Evolutionary conservation across 1,284 basidiomycete genomes (phyloP).

Genomic region (Ganoderma multipileum): DNA sequence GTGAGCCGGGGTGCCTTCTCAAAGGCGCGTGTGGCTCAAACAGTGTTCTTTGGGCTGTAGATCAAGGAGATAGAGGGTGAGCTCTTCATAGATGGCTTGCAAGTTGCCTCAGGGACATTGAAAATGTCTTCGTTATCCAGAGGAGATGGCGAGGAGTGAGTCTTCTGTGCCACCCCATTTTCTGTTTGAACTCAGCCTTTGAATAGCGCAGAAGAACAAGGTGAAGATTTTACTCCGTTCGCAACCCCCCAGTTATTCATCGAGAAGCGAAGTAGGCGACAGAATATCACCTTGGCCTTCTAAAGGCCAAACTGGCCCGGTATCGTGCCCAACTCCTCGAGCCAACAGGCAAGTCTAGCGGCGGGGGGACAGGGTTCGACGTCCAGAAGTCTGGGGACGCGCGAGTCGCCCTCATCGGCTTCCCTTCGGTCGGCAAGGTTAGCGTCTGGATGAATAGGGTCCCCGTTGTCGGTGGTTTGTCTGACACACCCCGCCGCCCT

Average conservation of each 20-base stretch:
- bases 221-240: slow-evolving; percentile 43
- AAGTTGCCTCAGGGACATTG: not conserved
- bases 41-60: slow-evolving; percentile 45
- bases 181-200: slow-evolving; percentile 20
- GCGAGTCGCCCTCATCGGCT: slow-evolving; percentile 92
- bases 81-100: slow-evolving; percentile 32
- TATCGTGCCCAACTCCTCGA: slow-evolving; percentile 92
- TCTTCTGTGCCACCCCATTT: slow-evolving; percentile 30
- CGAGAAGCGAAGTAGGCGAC: slow-evolving; percentile 68
- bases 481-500: slow-evolving; percentile 8
- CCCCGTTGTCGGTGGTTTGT: not conserved
- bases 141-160: slow-evolving; percentile 95
- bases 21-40: slow-evolving; percentile 19
- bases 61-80: slow-evolving; percentile 94
- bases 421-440: slow-evolving; percentile 93
- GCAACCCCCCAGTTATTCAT: slow-evolving; percentile 14
- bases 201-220: slow-evolving; percentile 90
- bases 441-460: slow-evolving; percentile 18
- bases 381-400: slow-evolving; percentile 96
- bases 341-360: slow-evolving; percentile 82
- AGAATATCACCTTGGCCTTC: slow-evolving; percentile 88
- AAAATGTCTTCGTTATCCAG: slow-evolving; percentile 45
- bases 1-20: slow-evolving; percentile 42
- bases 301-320: slow-evolving; percentile 92
- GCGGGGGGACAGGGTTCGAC: slow-evolving; percentile 89